Percentiles rank a stretch among this genome's conserved stretches.
These are phyloP conservation scores for Amylostereum areolatum DNA, from an alignment of 1,284 basidiomycete genomes.

Conservation along the genomic window DNA sequence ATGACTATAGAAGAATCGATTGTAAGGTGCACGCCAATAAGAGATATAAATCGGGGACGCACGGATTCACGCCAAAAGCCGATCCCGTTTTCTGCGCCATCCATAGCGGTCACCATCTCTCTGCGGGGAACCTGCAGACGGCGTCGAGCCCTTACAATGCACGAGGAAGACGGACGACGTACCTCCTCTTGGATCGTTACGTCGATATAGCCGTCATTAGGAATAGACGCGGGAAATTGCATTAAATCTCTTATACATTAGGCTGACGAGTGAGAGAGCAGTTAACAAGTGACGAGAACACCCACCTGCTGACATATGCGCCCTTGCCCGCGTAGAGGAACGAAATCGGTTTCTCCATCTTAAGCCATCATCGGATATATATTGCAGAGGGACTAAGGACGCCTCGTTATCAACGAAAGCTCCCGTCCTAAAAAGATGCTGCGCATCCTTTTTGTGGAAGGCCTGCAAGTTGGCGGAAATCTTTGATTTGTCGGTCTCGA, in stretches of 20 bases:
- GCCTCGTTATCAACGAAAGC: too few relatives aligned
- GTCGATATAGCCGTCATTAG: conserved; percentile 80
- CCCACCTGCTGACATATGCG: conserved; percentile 62
- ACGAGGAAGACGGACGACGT: conserved; percentile 11
- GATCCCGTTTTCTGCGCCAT: conserved; percentile 64
- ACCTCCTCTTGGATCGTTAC: conserved; percentile 67
- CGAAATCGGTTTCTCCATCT: conserved; percentile 62
- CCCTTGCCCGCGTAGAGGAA: conserved; percentile 73
- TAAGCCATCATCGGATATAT: conserved; percentile 52
- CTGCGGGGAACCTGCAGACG: conserved; percentile 43
- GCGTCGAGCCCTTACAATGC: background rate
- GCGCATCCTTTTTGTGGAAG: too few relatives aligned
- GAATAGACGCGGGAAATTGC: conserved; percentile 80
- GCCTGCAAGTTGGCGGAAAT: conserved; percentile 47
- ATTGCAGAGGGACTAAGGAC: conserved; percentile 36
- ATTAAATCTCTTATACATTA: conserved; percentile 53
- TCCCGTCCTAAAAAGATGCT: too few relatives aligned
- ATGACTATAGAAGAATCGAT: conserved; percentile 40
- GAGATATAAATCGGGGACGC: conserved; percentile 18
- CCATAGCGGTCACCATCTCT: conserved; percentile 55
- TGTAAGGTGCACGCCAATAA: too few relatives aligned
- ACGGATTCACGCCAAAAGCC: conserved; percentile 65
- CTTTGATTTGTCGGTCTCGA: conserved; percentile 64
- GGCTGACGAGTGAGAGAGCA: background rate
- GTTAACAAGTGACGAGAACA: background rate